phyloP scores from a whole-genome alignment of 1,284 basidiomycete species.

The Tremellales sp. region DNA sequence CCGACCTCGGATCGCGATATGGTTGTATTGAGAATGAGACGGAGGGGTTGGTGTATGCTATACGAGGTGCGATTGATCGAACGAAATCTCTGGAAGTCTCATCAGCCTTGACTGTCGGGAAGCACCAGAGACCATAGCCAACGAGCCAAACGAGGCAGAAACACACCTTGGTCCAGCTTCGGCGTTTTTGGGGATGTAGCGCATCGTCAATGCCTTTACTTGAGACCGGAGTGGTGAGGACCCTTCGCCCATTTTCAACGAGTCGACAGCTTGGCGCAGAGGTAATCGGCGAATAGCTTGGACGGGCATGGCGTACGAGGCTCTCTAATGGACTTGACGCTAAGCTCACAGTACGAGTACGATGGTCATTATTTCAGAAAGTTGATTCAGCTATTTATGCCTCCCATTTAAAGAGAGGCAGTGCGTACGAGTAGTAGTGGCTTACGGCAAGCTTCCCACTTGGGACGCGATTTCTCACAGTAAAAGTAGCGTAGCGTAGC shows the following conservation, averaged over 20 bases:
- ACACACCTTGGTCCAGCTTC: constrained; percentile 34
- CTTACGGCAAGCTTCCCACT: too few relatives aligned
- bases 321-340: too few relatives aligned
- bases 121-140: too few relatives aligned
- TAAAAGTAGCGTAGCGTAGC: too few relatives aligned
- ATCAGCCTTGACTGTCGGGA: background rate
- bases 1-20: constrained; percentile 23
- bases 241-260: constrained; percentile 20
- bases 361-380: too few relatives aligned
- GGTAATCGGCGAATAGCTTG: constrained; percentile 21
- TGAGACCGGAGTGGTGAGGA: constrained; percentile 15
- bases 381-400: too few relatives aligned
- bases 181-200: constrained; percentile 29
- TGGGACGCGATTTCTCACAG: too few relatives aligned
- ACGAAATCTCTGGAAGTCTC: constrained; percentile 30
- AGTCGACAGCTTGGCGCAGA: constrained; percentile 20
- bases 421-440: too few relatives aligned
- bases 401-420: too few relatives aligned
- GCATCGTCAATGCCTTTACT: constrained; percentile 22
- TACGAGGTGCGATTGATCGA: constrained; percentile 26
- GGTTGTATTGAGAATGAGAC: constrained; percentile 28
- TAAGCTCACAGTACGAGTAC: too few relatives aligned
- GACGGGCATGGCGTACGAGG: too few relatives aligned
- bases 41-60: constrained; percentile 41
- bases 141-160: too few relatives aligned